Evolutionary conservation across 139 green algal genomes (phyloP).

Genomic region (Diplosphaera chodatii): DNA sequence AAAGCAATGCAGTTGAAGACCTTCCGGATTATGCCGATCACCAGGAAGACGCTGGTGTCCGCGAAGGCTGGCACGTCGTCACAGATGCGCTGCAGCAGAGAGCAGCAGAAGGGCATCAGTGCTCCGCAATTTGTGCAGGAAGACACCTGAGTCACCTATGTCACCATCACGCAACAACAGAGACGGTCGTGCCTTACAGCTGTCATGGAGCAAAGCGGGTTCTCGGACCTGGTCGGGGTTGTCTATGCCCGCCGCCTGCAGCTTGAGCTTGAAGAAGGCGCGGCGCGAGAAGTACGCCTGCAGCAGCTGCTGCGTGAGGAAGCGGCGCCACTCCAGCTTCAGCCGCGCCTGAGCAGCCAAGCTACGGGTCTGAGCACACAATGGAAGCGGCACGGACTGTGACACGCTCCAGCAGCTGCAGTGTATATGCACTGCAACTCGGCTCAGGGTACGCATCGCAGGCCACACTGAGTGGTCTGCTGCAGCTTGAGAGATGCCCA

Average conservation of each 20-base stretch:
- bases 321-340: slow-evolving; percentile 22
- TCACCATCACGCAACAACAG: too few relatives aligned
- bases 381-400: too few relatives aligned
- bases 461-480: too few relatives aligned
- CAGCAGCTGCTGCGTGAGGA: slow-evolving; percentile 18
- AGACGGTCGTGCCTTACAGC: too few relatives aligned
- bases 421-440: too few relatives aligned
- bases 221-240: slow-evolving; percentile 50
- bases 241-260: slow-evolving; percentile 25
- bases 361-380: too few relatives aligned
- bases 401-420: too few relatives aligned
- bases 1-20: slow-evolving; percentile 78
- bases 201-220: too few relatives aligned
- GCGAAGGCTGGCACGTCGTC: slow-evolving; percentile 79
- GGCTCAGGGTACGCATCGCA: too few relatives aligned
- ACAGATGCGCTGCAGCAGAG: slow-evolving; percentile 48
- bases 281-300: slow-evolving; percentile 46
- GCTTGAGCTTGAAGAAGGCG: slow-evolving; percentile 42
- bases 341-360: not conserved
- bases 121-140: too few relatives aligned
- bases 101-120: not conserved
- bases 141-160: too few relatives aligned
- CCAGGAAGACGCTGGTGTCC: slow-evolving; percentile 45
- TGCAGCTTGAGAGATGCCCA: too few relatives aligned
- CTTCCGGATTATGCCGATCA: slow-evolving; percentile 62